These are phyloP conservation scores for Lachancea nothofagi DNA, from an alignment of 805 yeast species.

Conservation along the genomic window DNA sequence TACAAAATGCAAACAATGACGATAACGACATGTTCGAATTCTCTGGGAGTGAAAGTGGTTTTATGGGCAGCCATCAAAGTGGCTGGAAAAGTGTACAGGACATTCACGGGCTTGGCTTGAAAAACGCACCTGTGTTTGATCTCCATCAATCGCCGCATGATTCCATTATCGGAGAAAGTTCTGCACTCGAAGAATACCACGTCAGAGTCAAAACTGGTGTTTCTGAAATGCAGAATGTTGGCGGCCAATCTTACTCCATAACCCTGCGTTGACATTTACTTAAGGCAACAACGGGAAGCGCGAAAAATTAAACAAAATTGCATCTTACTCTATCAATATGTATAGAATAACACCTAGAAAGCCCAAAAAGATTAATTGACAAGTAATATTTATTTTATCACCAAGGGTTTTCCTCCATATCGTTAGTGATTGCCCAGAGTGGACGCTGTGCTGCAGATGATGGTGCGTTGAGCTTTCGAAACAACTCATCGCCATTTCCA, in stretches of 20 bases:
- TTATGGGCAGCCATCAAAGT: slow-evolving; percentile 16
- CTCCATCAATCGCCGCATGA: slow-evolving; percentile 2
- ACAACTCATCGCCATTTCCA: slow-evolving; percentile 44
- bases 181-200: slow-evolving; percentile 32
- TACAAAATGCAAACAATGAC: slow-evolving; percentile 3
- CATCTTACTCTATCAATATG: background rate
- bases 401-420: slow-evolving; percentile 69
- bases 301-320: background rate
- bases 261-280: slow-evolving; percentile 9
- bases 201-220: slow-evolving; percentile 40
- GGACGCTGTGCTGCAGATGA: slow-evolving; percentile 33
- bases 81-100: slow-evolving; percentile 32
- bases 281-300: background rate
- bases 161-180: background rate
- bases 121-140: slow-evolving; percentile 8
- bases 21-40: slow-evolving; percentile 8
- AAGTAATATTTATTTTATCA: no score
- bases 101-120: slow-evolving; percentile 21
- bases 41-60: slow-evolving; percentile 7
- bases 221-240: slow-evolving; percentile 37
- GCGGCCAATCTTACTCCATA: slow-evolving; percentile 32
- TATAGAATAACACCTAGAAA: background rate
- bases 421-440: slow-evolving; percentile 47
- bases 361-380: no score
- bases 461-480: slow-evolving; percentile 75